Percentiles rank a stretch among this genome's conserved stretches.
Evolutionary conservation across 2,329 filamentous ascomycete species (phyloP).

Genomic region (Fusarium pseudonygamai): DNA sequence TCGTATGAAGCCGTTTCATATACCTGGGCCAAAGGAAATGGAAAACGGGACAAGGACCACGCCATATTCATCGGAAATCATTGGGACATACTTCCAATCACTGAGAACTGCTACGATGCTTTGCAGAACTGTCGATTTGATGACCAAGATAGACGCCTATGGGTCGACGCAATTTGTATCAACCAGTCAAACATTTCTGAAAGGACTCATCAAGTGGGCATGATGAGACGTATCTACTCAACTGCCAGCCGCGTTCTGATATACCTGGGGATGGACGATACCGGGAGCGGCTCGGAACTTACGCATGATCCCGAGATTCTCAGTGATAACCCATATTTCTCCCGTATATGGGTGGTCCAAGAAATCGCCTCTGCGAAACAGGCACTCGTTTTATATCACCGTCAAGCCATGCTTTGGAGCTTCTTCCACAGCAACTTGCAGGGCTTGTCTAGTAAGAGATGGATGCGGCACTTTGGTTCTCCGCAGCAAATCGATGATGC

Average conservation of each 20-base stretch:
- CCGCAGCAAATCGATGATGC: not conserved
- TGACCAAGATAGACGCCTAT: not conserved
- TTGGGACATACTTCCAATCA: not conserved
- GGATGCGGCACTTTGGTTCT: not conserved
- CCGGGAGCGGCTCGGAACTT: fast-evolving
- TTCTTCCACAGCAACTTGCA: not conserved
- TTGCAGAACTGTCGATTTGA: not conserved
- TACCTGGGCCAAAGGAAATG: not conserved
- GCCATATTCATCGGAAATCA: not conserved
- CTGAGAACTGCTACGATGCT: not conserved
- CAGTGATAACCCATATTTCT: not conserved
- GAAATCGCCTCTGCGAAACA: not conserved
- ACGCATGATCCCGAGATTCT: not conserved
- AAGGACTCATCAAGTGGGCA: not conserved
- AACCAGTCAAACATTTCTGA: not conserved
- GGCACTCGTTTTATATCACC: fast-evolving
- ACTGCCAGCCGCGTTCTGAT: not conserved
- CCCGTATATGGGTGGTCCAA: not conserved
- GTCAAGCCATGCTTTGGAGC: not conserved
- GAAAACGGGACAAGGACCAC: not conserved
- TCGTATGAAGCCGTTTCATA: not conserved
- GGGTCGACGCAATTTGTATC: not conserved
- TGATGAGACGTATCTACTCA: not conserved
- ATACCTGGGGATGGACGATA: not conserved
- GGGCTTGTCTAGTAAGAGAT: fast-evolving